Conservation (phyloP, 805 yeast species). For the Debaryomyces maramus region DNA sequence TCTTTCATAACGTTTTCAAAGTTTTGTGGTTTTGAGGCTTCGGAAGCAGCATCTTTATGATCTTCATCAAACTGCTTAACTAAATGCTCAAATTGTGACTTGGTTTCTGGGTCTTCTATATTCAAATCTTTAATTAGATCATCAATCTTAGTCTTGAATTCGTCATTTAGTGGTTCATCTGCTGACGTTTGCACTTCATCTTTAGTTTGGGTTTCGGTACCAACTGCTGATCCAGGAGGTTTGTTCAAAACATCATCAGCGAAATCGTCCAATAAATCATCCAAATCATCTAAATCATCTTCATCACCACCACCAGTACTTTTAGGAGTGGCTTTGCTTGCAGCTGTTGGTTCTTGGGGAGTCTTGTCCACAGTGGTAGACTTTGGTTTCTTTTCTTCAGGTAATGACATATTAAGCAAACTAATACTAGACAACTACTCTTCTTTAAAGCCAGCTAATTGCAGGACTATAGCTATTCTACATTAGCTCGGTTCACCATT, state of each 20-base stretch:
- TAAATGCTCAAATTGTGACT: constrained; percentile 50
- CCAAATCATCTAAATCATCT: constrained; percentile 71
- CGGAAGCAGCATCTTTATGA: constrained; percentile 30
- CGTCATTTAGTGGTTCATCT: constrained; percentile 32
- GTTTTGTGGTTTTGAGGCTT: constrained; percentile 32
- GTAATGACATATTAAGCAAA: too few species aligned
- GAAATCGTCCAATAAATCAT: constrained; percentile 83
- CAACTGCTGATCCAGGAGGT: constrained; percentile 53
- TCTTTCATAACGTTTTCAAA: constrained; percentile 77
- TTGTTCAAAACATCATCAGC: constrained; percentile 66
- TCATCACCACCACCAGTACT: constrained; percentile 16
- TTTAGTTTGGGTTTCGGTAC: constrained; percentile 10
- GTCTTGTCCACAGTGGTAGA: neutral
- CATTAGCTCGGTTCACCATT: constrained; percentile 2
- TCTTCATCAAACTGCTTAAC: constrained; percentile 42
- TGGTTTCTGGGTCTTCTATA: constrained; percentile 53
- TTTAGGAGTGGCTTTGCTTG: neutral
- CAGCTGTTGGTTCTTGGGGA: neutral
- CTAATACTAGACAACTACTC: too few species aligned
- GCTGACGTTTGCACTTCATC: constrained; percentile 16
- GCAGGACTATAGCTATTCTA: too few species aligned
- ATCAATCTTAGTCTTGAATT: constrained; percentile 33
- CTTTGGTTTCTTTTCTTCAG: neutral
- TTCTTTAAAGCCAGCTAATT: too few species aligned
- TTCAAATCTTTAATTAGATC: constrained; percentile 49